phyloP scores from a whole-genome alignment of 2,329 filamentous ascomycete species.

The Aureobasidium lini region DNA sequence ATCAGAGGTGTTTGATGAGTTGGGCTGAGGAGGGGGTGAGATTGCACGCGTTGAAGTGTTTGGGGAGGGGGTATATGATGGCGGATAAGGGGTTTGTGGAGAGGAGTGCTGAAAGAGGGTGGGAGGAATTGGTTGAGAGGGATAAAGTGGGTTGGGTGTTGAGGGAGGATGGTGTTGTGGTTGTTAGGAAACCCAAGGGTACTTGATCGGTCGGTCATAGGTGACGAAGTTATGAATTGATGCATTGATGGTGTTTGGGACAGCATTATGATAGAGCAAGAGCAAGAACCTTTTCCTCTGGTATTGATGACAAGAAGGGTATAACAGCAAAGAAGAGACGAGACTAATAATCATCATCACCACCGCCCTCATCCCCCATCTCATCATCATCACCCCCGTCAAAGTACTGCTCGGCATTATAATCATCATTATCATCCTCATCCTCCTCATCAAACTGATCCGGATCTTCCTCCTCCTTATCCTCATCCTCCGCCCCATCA shows the following conservation, averaged over 20 bases:
- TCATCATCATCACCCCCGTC: slow-evolving; percentile 52
- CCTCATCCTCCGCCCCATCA: slow-evolving; percentile 46
- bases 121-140: slow-evolving; percentile 60
- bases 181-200: slow-evolving; percentile 9
- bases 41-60: slow-evolving; percentile 73
- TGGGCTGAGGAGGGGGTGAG: slow-evolving; percentile 70
- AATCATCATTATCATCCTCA: slow-evolving; percentile 51
- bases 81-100: slow-evolving; percentile 65
- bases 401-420: slow-evolving; percentile 59
- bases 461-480: slow-evolving; percentile 52
- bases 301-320: not conserved
- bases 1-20: slow-evolving; percentile 71
- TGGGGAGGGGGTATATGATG: slow-evolving; percentile 72
- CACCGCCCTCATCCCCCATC: slow-evolving; percentile 45
- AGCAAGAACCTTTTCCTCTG: not conserved
- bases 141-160: slow-evolving; percentile 81
- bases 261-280: not conserved
- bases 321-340: not conserved
- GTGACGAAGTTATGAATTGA: not conserved
- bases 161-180: slow-evolving; percentile 42
- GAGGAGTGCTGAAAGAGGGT: slow-evolving; percentile 58
- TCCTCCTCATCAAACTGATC: slow-evolving; percentile 52
- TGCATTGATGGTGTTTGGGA: not conserved
- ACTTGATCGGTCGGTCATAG: not conserved
- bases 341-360: slow-evolving; percentile 23